Base-by-base conservation (phyloP, 129 eudicot genomes). In the Tagetes patula region DNA sequence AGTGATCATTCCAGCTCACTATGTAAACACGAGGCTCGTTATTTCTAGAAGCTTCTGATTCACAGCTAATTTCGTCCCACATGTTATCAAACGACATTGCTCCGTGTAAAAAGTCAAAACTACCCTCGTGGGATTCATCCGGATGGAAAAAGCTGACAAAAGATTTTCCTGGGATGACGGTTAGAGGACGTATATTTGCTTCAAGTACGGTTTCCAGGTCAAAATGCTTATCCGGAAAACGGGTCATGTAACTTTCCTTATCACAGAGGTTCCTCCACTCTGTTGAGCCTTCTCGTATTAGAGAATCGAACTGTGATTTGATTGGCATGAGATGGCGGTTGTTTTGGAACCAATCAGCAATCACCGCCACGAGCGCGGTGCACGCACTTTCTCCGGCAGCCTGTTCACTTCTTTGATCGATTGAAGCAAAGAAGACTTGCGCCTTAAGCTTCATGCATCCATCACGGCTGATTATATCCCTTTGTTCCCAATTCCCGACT, bases 371-470 rank as follows among this genome's bases (percentile, higher is more conserved):
- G 0, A 95, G 89, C 41, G 97, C 97, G 12, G 99, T 95, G 53
- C 99, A 95, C 7, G 99, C 99, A 60, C 99, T 85, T 79, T 85
- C 99, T 62, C 99, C 99, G 12, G 97, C 97, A 1, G 96, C 99
- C 31, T 84, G 85, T 69, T 95, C 99, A 52, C 91, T 95, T 42
- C 99, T 77, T 77, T 95, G 99, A 78, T 95, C 99, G 39, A 95
- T 95, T 36, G 99, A 88, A 71, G 99, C 96, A 73, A 95, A 95
- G 83, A 95, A 95, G 71, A 85, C 90, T 12, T 91, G 72, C 0
- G 97, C 79, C 50, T 82, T 79, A 75, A 95, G 92, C 79, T 91
- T 95, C 97, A 91, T 80, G 67, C 82, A 83, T 43, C 99, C 96
- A 50, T 87, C 96, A 10, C 99, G 96, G 63, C 97, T 88, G 20